phyloP scores from a whole-genome alignment of 2,329 filamentous ascomycete genomes.

The Daldinia eschscholtzii region DNA sequence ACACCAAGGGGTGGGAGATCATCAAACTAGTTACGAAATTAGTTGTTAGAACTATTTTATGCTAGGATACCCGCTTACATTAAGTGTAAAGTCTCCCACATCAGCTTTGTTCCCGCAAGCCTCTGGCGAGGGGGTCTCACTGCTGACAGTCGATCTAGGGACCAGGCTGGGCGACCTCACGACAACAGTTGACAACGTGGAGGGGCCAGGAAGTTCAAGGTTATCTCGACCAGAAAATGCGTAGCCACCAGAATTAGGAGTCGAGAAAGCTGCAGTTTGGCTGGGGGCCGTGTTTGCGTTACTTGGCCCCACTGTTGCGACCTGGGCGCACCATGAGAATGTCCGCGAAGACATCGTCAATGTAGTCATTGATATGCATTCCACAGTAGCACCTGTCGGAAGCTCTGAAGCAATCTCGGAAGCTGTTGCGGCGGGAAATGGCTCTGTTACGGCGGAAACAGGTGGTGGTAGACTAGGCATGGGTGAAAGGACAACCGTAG shows the following conservation, averaged over 20 bases:
- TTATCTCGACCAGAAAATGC: constrained; percentile 44
- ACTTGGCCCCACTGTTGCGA: constrained; percentile 37
- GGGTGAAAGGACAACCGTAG: constrained; percentile 33
- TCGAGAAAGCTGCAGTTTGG: constrained; percentile 21
- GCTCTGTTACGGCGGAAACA: constrained; percentile 39
- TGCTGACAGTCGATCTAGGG: constrained; percentile 23
- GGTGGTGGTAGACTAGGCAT: constrained; percentile 45
- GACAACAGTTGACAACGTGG: constrained; percentile 47
- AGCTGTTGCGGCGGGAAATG: constrained; percentile 17
- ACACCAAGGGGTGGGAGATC: constrained; percentile 44
- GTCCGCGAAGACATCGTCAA: constrained; percentile 48
- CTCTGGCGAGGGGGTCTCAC: constrained; percentile 26
- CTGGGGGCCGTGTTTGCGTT: constrained; percentile 15
- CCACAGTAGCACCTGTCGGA: constrained; percentile 33
- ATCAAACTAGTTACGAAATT: constrained; percentile 45
- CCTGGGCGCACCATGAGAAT: constrained; percentile 51
- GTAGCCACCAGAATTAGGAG: constrained; percentile 41
- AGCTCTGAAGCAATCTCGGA: constrained; percentile 24
- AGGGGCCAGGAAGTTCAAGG: constrained; percentile 37
- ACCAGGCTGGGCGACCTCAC: constrained; percentile 36
- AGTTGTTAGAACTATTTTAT: not conserved
- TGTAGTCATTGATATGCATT: constrained; percentile 49
- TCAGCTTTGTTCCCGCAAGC: constrained; percentile 47
- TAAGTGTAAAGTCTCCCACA: constrained; percentile 49
- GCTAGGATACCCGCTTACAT: constrained; percentile 43